These are phyloP conservation scores for Aspergillus caelatus DNA, from an alignment of 2,329 filamentous ascomycete genomes.

Conservation along the genomic window DNA sequence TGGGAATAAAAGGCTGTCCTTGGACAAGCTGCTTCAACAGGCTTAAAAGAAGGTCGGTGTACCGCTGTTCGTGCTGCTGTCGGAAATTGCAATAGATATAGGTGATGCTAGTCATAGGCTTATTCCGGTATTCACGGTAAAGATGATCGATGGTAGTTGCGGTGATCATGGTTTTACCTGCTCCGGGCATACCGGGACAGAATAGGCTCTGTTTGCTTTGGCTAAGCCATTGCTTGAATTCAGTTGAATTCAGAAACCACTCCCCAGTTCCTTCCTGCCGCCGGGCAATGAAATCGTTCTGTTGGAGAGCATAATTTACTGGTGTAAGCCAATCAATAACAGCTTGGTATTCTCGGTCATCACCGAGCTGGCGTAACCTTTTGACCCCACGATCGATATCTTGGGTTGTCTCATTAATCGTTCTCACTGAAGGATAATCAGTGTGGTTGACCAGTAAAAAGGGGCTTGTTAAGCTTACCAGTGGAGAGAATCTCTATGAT, in stretches of 20 bases:
- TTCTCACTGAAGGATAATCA: background rate
- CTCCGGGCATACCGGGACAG: slow-evolving; percentile 22
- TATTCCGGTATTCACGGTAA: background rate
- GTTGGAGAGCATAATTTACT: slow-evolving; percentile 12
- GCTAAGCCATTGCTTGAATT: slow-evolving; percentile 20
- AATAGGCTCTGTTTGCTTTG: slow-evolving; percentile 13
- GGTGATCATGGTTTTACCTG: slow-evolving; percentile 24
- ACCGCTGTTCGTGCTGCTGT: slow-evolving; percentile 41
- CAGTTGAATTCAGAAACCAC: slow-evolving; percentile 24
- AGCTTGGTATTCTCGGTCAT: background rate
- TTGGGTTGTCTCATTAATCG: background rate
- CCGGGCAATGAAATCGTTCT: slow-evolving; percentile 18
- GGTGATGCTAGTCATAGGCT: slow-evolving; percentile 38
- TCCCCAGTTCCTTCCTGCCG: slow-evolving; percentile 20
- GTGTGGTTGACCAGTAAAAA: background rate
- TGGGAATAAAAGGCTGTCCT: slow-evolving; percentile 26
- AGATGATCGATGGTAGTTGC: background rate
- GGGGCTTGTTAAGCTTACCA: background rate
- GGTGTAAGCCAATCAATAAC: slow-evolving; percentile 20
- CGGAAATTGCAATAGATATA: slow-evolving; percentile 54
- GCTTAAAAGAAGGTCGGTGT: slow-evolving; percentile 34
- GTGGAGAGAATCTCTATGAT: background rate
- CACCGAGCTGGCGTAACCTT: background rate
- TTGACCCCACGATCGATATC: background rate
- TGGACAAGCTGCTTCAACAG: slow-evolving; percentile 44